Evolutionary conservation across 371 early-diverging fungal species (phyloP), one percentile per base, ranked within the genome.

Genomic region (Mycotypha africana): DNA sequence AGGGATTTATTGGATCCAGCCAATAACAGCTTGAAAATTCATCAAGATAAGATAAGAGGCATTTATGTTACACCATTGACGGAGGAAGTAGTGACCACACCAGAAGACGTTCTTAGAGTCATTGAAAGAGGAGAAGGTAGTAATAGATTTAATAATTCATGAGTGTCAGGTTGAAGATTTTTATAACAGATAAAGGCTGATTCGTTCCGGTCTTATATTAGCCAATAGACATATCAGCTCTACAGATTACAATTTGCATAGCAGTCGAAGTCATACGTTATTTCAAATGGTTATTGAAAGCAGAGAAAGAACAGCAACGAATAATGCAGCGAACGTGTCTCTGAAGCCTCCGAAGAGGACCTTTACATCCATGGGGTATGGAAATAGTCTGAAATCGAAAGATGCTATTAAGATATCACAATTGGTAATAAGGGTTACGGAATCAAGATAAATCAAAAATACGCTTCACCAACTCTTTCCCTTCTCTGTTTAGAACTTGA

Each of bases 231-330:
- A 86, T 55, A 75, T 88, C 28, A 85, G 90, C 16, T 74, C 81
- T 0, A 98, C 98, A 10, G 88, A 95, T 60, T 93, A 86, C 68
- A 98, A 98, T 65, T 72, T 83, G 51, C 79, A 82, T 20, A 90
- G 91, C 51, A 91, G 91, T 45, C 79, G 98, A 49, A 89, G 91
- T n/a, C 98, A 98, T 62, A 92, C 97, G 2, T 83, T 98, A 14
- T 89, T 98, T 49, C 88, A 93, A 49, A 84, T 97, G 65, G 84
- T 92, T 7, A 65, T 74, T 40, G 74, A 74, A 52, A 74, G 74
- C 46, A 47, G 65, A 46, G 42, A 54, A 39, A 47, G 55, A 32
- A 52, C 30, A 16, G 45, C 35, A 38, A 46, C 41, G 30, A 60
- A 49, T 24, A 53, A 47, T 15, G n/a, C n/a, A n/a, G n/a, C n/a